Conservation (phyloP, 768 basidiomycete genomes). For the Saitozyma sp. region DNA sequence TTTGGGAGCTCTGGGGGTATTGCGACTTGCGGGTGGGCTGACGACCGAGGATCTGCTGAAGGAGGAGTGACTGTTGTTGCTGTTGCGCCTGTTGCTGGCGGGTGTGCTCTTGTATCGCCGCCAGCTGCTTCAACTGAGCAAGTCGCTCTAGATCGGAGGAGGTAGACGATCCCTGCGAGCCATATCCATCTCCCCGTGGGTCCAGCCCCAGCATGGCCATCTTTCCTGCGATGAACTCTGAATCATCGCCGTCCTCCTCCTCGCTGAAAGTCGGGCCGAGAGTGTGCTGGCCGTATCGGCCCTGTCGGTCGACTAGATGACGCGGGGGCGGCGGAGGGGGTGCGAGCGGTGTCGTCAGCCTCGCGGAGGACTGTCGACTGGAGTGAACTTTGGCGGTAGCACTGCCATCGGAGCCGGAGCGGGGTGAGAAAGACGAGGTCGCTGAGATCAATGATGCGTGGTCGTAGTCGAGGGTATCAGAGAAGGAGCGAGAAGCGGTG, state of each 20-base stretch:
- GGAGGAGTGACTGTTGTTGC: slow-evolving; percentile 14
- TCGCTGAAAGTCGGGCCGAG: slow-evolving; percentile 40
- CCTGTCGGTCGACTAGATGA: background rate
- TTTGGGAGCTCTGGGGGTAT: too few species aligned
- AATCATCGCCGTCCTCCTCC: slow-evolving; percentile 43
- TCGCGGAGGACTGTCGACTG: too few species aligned
- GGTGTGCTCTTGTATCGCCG: slow-evolving; percentile 11
- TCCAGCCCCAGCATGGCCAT: slow-evolving; percentile 17
- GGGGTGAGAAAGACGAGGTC: too few species aligned
- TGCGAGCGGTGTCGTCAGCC: background rate
- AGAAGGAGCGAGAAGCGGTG: too few species aligned
- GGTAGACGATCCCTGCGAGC: background rate
- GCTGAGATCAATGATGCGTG: too few species aligned
- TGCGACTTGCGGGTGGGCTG: slow-evolving; percentile 8
- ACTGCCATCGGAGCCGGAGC: too few species aligned
- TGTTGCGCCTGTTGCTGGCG: slow-evolving; percentile 19
- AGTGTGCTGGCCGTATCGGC: slow-evolving; percentile 18
- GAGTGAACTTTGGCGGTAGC: too few species aligned
- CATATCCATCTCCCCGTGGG: too few species aligned
- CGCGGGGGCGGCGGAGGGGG: slow-evolving; percentile 6
- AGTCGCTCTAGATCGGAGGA: slow-evolving; percentile 5
- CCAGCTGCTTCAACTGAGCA: slow-evolving; percentile 6
- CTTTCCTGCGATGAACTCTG: slow-evolving; percentile 35
- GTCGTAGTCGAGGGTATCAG: too few species aligned
- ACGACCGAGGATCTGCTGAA: slow-evolving; percentile 10